Evolutionary conservation across 768 basidiomycete genomes (phyloP).

Genomic region (Naematelia aurantialba): DNA sequence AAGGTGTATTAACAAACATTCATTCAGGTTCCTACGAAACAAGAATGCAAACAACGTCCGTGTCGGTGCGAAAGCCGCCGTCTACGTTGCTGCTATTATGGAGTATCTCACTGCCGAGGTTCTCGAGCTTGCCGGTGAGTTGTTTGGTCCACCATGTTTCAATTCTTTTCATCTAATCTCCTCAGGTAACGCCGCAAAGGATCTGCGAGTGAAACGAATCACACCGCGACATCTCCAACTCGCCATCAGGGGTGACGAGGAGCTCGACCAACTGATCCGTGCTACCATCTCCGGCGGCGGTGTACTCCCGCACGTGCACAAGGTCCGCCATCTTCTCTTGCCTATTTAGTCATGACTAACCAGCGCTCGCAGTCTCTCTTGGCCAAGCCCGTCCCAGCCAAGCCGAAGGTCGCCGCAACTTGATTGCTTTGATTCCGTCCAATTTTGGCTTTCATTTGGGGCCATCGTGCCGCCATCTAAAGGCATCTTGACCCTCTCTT

Average conservation of each 20-base stretch:
- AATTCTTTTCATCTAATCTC: not conserved
- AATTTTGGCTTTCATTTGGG: not conserved
- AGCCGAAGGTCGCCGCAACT: conserved; percentile 11
- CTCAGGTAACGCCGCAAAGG: conserved; percentile 91
- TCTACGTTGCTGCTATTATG: conserved; percentile 91
- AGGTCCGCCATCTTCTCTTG: conserved; percentile 32
- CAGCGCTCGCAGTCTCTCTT: not conserved
- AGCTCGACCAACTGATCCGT: conserved; percentile 88
- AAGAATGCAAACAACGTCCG: conserved; percentile 89
- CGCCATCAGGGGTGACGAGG: conserved; percentile 94
- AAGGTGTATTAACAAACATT: not conserved
- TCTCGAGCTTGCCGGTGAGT: conserved; percentile 84
- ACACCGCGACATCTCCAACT: conserved; percentile 93
- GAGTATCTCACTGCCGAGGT: conserved; percentile 97
- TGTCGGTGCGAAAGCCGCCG: conserved; percentile 95
- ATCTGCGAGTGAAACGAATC: conserved; percentile 94
- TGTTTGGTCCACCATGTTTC: not conserved
- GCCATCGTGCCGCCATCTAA: not conserved
- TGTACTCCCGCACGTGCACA: conserved; percentile 51
- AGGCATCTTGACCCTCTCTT: not conserved
- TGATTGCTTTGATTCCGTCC: not conserved
- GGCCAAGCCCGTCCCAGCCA: conserved; percentile 33
- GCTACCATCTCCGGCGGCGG: conserved; percentile 76
- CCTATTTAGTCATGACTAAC: not conserved
- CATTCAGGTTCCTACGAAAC: conserved; percentile 62